A percentile compares a stretch with the other conserved stretches of the same genome.
These are phyloP conservation scores for Aspergillus ochraceoroseus DNA, from an alignment of 2,329 filamentous ascomycete genomes.

Conservation along the genomic window DNA sequence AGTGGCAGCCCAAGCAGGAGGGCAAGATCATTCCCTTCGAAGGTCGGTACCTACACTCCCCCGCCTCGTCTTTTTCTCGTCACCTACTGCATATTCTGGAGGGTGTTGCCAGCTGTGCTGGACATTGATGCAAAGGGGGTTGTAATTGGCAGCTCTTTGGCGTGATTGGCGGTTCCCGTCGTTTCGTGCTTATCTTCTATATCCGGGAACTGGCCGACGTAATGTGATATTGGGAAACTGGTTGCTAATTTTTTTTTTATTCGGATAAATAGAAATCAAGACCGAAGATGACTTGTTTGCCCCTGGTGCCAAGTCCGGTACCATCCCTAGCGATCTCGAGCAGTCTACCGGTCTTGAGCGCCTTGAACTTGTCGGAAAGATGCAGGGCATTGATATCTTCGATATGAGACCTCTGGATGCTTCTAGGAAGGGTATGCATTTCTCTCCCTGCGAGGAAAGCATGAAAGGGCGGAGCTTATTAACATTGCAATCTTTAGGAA, in stretches of 20 bases:
- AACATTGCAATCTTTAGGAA: constrained; percentile 53
- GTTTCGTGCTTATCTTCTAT: too few relatives aligned
- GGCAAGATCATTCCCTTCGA: constrained; percentile 45
- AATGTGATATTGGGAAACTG: too few relatives aligned
- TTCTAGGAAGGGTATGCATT: constrained; percentile 68
- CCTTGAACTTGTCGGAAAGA: constrained; percentile 98
- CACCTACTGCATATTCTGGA: constrained; percentile 14
- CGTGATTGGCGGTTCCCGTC: too few relatives aligned
- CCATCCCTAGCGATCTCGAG: constrained; percentile 88
- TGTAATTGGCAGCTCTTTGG: too few relatives aligned
- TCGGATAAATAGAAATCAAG: constrained; percentile 65
- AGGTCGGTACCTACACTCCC: constrained; percentile 40
- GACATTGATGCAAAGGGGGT: neutral
- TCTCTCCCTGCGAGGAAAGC: neutral
- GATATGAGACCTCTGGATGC: constrained; percentile 96
- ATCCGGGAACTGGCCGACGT: too few relatives aligned
- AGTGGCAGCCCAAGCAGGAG: constrained; percentile 40
- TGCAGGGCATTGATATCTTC: constrained; percentile 96
- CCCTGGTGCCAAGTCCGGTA: constrained; percentile 74
- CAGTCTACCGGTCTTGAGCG: constrained; percentile 97
- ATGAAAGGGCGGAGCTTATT: too few relatives aligned
- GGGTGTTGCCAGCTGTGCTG: neutral
- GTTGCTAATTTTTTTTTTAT: constrained; percentile 12
- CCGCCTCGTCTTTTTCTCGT: constrained; percentile 6
- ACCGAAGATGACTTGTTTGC: constrained; percentile 74